Conservation (phyloP, 306 rosid genomes). For the Trifolium repens region DNA sequence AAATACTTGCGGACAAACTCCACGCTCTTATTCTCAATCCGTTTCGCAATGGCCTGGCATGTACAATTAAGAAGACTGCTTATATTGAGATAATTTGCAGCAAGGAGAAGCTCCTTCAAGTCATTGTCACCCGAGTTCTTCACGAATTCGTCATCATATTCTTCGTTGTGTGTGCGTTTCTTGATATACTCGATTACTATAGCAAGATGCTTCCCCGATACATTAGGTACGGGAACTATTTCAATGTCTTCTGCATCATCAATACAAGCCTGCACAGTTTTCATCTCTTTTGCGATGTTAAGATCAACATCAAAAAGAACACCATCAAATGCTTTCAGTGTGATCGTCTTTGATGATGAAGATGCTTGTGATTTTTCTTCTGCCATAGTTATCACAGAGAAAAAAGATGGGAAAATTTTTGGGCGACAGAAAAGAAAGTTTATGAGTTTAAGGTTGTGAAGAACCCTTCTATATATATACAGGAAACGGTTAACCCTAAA, state of each 20-base stretch:
- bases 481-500: neutral
- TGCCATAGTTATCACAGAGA: neutral
- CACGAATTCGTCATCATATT: slow-evolving; percentile 3
- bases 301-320: neutral
- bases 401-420: neutral
- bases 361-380: neutral
- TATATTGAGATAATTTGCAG: slow-evolving; percentile 38
- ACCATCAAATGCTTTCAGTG: neutral
- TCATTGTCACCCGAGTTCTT: neutral
- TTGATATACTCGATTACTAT: neutral
- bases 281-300: neutral
- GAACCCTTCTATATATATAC: neutral
- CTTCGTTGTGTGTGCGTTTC: neutral
- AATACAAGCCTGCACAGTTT: neutral
- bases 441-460: neutral
- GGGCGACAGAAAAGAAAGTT: neutral
- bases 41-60: neutral
- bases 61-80: slow-evolving; percentile 3
- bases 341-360: neutral
- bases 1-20: slow-evolving; percentile 40
- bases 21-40: slow-evolving; percentile 41
- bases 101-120: slow-evolving; percentile 30
- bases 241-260: neutral
- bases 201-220: neutral
- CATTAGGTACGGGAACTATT: neutral